A percentile compares a stretch with the other conserved stretches of the same genome.
Conservation (phyloP, 75 land plant species). For the Gnetum montanum region DNA sequence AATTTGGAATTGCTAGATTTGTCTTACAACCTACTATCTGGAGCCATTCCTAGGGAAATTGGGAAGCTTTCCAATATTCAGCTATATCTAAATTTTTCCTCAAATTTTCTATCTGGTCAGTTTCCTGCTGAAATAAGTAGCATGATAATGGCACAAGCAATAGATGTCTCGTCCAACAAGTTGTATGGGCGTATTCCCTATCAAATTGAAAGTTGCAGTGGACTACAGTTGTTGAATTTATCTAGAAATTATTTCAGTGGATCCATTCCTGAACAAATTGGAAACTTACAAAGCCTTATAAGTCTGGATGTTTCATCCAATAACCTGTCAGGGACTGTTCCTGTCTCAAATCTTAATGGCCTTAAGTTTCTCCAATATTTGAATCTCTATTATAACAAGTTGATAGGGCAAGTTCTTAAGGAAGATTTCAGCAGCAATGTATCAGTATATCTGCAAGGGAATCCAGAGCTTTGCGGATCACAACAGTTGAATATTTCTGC, state of each 20-base stretch:
- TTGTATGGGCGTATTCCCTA: conserved; percentile 25
- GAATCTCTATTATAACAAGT: conserved; percentile 22
- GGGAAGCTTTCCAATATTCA: background rate
- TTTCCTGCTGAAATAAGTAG: conserved; percentile 29
- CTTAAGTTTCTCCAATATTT: conserved; percentile 9
- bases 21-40: conserved; percentile 7
- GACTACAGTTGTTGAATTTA: conserved; percentile 13
- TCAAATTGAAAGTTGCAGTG: conserved; percentile 1
- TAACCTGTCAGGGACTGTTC: conserved; percentile 16
- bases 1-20: conserved; percentile 10
- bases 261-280: conserved; percentile 16
- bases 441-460: conserved; percentile 4
- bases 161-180: conserved; percentile 18
- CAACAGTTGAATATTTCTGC: background rate
- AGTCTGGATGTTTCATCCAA: conserved; percentile 19
- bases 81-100: background rate
- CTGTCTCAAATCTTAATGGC: conserved; percentile 5
- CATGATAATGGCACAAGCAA: background rate
- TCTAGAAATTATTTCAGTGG: conserved; percentile 21
- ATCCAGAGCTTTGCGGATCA: conserved; percentile 6
- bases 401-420: conserved; percentile 16
- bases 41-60: background rate
- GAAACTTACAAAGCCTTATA: background rate
- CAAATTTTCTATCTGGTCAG: conserved; percentile 10
- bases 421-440: conserved; percentile 9